A percentile compares a stretch with the other conserved stretches of the same genome.
These are phyloP conservation scores for Brassica carinata DNA, from an alignment of 345 rosid species.

Conservation along the genomic window DNA sequence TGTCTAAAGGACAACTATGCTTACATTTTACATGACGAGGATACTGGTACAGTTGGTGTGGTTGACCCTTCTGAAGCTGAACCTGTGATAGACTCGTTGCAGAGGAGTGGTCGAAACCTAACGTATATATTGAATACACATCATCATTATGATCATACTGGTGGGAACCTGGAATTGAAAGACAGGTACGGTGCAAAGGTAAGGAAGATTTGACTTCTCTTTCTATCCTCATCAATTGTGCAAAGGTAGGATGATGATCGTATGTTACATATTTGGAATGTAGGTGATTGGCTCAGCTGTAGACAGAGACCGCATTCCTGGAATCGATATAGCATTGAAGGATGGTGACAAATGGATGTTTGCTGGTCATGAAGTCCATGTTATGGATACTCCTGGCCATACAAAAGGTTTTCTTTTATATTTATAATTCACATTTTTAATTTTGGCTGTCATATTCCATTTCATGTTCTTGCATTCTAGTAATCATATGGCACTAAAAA, in stretches of 20 bases:
- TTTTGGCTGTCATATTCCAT: neutral
- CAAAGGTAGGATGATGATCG: neutral
- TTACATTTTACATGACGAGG: constrained; percentile 81
- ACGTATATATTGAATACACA: constrained; percentile 92
- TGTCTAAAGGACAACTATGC: constrained; percentile 94
- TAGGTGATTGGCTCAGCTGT: constrained; percentile 90
- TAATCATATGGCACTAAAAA: too few species aligned
- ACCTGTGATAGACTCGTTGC: constrained; percentile 76
- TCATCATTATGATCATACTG: constrained; percentile 95
- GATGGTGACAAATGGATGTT: constrained; percentile 99
- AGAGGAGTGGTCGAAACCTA: constrained; percentile 68
- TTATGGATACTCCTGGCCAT: constrained; percentile 96
- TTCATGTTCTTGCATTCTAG: constrained; percentile 11
- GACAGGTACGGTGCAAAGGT: constrained; percentile 99
- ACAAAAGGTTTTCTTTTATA: constrained; percentile 66
- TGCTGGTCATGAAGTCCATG: constrained; percentile 90
- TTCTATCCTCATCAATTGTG: neutral
- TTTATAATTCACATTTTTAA: constrained; percentile 7
- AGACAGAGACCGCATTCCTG: constrained; percentile 86
- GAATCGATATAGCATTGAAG: constrained; percentile 82
- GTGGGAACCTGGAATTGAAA: constrained; percentile 90
- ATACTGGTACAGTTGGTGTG: constrained; percentile 97
- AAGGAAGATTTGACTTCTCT: constrained; percentile 40
- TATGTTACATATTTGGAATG: constrained; percentile 19
- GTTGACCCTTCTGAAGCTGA: constrained; percentile 96